phyloP scores from a whole-genome alignment of 768 basidiomycete genomes.

The Boletellus ananas region DNA sequence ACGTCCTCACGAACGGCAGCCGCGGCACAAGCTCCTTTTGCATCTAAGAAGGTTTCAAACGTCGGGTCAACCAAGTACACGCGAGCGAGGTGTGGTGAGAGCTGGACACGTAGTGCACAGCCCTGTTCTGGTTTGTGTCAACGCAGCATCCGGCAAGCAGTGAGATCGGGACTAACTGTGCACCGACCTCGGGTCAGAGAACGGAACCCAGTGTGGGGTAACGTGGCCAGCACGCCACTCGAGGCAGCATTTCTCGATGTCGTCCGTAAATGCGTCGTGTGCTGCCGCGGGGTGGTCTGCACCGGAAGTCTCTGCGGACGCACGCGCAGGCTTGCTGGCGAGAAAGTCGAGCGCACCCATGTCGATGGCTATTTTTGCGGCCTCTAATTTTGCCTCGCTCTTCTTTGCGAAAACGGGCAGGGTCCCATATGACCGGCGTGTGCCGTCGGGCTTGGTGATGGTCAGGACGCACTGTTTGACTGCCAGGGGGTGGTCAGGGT shows the following conservation, averaged over 20 bases:
- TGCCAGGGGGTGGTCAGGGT: constrained; percentile 23
- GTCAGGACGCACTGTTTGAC: constrained; percentile 61
- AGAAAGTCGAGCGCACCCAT: constrained; percentile 57
- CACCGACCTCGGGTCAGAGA: constrained; percentile 42
- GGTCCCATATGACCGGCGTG: constrained; percentile 51
- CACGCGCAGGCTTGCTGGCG: background rate
- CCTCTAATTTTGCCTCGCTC: constrained; percentile 52
- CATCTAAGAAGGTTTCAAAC: constrained; percentile 39
- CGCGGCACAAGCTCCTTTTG: constrained; percentile 52
- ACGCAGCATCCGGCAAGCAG: background rate
- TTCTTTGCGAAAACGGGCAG: constrained; percentile 41
- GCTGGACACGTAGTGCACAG: constrained; percentile 52
- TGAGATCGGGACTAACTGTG: constrained; percentile 35
- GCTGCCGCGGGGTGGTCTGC: background rate
- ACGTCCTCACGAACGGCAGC: constrained; percentile 51
- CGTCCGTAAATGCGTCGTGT: constrained; percentile 23
- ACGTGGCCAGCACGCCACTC: constrained; percentile 54
- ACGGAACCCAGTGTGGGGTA: constrained; percentile 50
- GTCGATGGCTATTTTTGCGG: constrained; percentile 50
- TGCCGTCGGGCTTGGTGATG: constrained; percentile 52
- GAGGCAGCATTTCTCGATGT: constrained; percentile 52
- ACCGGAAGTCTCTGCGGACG: background rate
- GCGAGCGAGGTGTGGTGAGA: constrained; percentile 46
- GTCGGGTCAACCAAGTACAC: constrained; percentile 50
- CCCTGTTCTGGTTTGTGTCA: constrained; percentile 41